Percentiles rank a stretch among this genome's conserved stretches.
Evolutionary conservation across 2,329 filamentous ascomycete species (phyloP).

Genomic region (Aspergillus fijiensis): DNA sequence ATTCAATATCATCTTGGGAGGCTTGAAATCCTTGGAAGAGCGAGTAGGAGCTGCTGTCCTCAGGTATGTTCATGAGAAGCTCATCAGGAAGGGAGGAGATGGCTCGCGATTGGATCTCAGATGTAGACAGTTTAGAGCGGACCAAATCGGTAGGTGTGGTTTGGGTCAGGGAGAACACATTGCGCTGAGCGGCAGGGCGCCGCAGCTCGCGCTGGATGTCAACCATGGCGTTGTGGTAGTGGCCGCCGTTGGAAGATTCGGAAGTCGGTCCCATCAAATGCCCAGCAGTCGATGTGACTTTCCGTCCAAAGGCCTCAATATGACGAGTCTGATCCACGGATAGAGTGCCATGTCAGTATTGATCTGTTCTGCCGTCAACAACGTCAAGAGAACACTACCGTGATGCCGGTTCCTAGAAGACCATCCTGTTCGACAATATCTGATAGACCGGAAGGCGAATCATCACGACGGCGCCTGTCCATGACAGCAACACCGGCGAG

Average conservation of each 20-base stretch:
- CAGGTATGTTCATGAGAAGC: conserved; percentile 83
- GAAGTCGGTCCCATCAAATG: conserved; percentile 74
- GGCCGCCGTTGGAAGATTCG: conserved; percentile 54
- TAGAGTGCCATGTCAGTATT: background rate
- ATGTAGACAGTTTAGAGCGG: conserved; percentile 82
- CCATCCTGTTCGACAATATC: conserved; percentile 45
- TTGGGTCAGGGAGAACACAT: conserved; percentile 85
- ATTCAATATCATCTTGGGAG: conserved; percentile 62
- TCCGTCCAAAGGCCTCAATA: conserved; percentile 88
- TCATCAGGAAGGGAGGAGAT: conserved; percentile 87
- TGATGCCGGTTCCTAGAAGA: conserved; percentile 50
- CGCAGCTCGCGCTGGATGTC: conserved; percentile 88
- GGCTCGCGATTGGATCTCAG: conserved; percentile 92
- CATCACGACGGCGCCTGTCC: conserved; percentile 48
- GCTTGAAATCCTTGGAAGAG: conserved; percentile 97
- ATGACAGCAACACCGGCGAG: conserved; percentile 31
- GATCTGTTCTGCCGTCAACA: background rate
- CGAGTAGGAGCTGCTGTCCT: conserved; percentile 81
- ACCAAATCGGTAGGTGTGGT: conserved; percentile 93
- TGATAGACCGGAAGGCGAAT: conserved; percentile 45
- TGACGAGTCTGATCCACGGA: conserved; percentile 66
- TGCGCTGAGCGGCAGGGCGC: conserved; percentile 78
- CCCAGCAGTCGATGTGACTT: conserved; percentile 89
- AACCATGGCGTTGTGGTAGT: conserved; percentile 84
- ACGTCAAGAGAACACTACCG: conserved; percentile 34